Conservation (phyloP, 148 eudicot species). For the Amaranthus cruentus region DNA sequence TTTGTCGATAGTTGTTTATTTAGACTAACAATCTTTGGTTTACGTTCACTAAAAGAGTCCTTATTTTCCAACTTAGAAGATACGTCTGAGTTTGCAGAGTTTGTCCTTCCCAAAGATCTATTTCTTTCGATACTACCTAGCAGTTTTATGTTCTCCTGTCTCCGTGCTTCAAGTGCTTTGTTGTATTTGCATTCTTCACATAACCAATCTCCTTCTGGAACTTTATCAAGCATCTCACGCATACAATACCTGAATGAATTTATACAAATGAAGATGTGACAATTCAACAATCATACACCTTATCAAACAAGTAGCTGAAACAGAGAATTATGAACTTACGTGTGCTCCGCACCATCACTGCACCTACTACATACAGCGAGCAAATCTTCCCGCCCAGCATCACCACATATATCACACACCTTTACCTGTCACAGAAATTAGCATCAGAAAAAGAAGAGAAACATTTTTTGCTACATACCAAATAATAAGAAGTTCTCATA, state of each 20-base stretch:
- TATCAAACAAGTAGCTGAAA: neutral
- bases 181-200: conserved; percentile 82
- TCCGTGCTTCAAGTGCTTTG: conserved; percentile 40
- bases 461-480: neutral
- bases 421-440: conserved; percentile 50
- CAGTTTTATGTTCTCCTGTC: conserved; percentile 28
- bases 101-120: conserved; percentile 38
- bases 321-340: conserved; percentile 47
- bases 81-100: conserved; percentile 23
- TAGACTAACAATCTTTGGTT: conserved; percentile 25
- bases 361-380: conserved; percentile 89
- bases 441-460: neutral
- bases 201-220: conserved; percentile 92
- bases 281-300: neutral
- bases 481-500: neutral
- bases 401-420: conserved; percentile 97
- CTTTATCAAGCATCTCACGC: conserved; percentile 62
- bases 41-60: conserved; percentile 38
- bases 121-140: conserved; percentile 41
- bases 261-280: conserved; percentile 14
- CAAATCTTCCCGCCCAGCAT: conserved; percentile 92
- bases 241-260: conserved; percentile 71
- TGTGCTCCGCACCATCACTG: conserved; percentile 96
- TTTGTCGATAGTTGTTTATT: conserved; percentile 37
- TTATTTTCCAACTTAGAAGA: conserved; percentile 36